Base-by-base conservation (phyloP, 495 filamentous ascomycete species). In the Penicillium steckii region DNA sequence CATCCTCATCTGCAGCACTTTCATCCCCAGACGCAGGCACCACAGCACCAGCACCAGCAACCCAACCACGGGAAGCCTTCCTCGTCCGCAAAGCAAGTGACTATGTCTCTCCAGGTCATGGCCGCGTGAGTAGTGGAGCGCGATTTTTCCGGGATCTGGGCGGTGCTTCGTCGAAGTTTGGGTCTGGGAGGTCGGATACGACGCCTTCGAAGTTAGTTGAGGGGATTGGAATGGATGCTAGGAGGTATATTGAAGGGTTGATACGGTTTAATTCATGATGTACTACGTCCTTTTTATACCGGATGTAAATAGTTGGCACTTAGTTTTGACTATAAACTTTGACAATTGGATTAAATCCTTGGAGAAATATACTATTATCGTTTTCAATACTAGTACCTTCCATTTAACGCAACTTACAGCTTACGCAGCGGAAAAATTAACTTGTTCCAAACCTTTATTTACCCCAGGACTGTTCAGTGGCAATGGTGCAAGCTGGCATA, bases 191-290 rank as follows among this genome's bases (percentile, higher is more conserved):
- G 30, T 30, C 53, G 13, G 67, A 83, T 23, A 84, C 82, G 50
- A 82, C 81, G 9, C 81, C 87, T 0, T 79, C 76, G 22, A 80
- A 82, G 50, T 62, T 95, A 49, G 86, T 85, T n/a, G 89, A 93
- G 67, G 91, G 91, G 3, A 85, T 96, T 57, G 91, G 91, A 0
- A 77, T 96, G 50, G 91, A 96, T 80, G 88, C 91, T 33, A 79
- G 85, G 66, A 81, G 81, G 60, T 96, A 96, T 72, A 88, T 96
- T 52, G 91, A 95, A 61, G 85, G 82, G 10, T 66, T 96, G 49
- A 70, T 96, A 56, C 90, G 81, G 62, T 66, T 95, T 67, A 87
- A 87, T 68, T 72, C 85, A 61, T 91, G 63, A 77, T 21, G 15
- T 22, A 47, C 29, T 35, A 21, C 12, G 22, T 29, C 43, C 8